These are phyloP conservation scores for Talaromyces trachyspermus DNA, from an alignment of 495 filamentous ascomycete genomes.

Conservation along the genomic window DNA sequence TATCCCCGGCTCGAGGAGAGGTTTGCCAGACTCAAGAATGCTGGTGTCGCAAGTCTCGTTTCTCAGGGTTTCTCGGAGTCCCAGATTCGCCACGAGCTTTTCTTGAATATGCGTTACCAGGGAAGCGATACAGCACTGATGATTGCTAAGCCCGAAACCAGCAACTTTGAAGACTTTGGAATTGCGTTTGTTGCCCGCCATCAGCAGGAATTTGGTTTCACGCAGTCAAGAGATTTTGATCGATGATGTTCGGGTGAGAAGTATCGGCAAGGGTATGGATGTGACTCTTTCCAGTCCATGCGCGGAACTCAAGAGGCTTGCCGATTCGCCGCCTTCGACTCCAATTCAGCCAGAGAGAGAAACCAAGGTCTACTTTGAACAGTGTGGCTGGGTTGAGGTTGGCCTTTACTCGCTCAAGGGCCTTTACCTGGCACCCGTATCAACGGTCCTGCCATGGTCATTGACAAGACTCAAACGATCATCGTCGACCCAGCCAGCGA, in stretches of 20 bases:
- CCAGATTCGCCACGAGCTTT: conserved; percentile 41
- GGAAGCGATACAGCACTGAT: conserved; percentile 48
- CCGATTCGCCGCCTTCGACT: conserved; percentile 18
- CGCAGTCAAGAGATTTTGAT: conserved; percentile 41
- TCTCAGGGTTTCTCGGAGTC: conserved; percentile 30
- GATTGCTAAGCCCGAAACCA: conserved; percentile 43
- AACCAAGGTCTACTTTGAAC: conserved; percentile 43
- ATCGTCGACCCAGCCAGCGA: conserved; percentile 77
- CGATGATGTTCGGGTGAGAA: conserved; percentile 46
- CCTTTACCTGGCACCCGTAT: conserved; percentile 67
- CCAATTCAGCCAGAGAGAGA: conserved; percentile 9
- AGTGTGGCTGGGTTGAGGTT: conserved; percentile 68
- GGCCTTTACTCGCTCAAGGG: conserved; percentile 79
- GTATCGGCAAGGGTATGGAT: conserved; percentile 33
- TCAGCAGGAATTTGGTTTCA: conserved; percentile 46
- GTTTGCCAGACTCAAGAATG: conserved; percentile 24
- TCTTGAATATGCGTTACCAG: conserved; percentile 47
- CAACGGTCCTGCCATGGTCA: conserved; percentile 80
- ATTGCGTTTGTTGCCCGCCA: conserved; percentile 40
- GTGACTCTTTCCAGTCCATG: conserved; percentile 35
- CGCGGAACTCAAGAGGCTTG: conserved; percentile 29
- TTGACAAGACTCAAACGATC: conserved; percentile 93
- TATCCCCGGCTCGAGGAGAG: conserved; percentile 32
- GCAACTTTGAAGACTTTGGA: conserved; percentile 30
- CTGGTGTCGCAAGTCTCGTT: conserved; percentile 29